These are phyloP conservation scores for Mycena rosella DNA, from an alignment of 768 basidiomycete genomes.

Conservation along the genomic window DNA sequence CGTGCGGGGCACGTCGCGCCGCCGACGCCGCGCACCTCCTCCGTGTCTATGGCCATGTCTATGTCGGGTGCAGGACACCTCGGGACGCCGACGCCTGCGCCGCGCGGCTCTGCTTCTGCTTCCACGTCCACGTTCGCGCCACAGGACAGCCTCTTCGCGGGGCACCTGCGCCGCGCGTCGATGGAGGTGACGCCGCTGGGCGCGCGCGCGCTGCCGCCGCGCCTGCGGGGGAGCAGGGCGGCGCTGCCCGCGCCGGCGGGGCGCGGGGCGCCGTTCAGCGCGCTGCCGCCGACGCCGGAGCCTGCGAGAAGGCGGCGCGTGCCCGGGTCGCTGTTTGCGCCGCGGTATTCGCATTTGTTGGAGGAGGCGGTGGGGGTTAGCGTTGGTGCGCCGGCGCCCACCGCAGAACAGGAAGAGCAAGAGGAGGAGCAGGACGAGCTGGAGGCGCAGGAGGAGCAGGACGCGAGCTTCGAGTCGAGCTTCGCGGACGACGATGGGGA, in stretches of 20 bases:
- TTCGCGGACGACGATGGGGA: conserved; percentile 22
- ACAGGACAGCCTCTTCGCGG: conserved; percentile 15
- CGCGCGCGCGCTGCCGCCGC: conserved; percentile 46
- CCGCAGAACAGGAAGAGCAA: not conserved
- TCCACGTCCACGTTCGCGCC: too few relatives aligned
- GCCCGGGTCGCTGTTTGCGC: conserved; percentile 61
- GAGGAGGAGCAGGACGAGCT: conserved; percentile 3
- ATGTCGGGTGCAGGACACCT: conserved; percentile 64
- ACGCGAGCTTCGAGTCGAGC: conserved; percentile 26
- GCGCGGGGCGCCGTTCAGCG: conserved; percentile 48
- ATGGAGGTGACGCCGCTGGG: conserved; percentile 64
- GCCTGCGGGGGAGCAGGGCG: conserved; percentile 32
- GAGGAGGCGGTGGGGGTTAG: conserved; percentile 64
- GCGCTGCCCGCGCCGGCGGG: conserved; percentile 38
- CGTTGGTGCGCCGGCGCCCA: not conserved
- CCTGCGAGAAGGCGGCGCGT: conserved; percentile 42
- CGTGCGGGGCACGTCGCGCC: conserved; percentile 66
- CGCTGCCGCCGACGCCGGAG: conserved; percentile 42
- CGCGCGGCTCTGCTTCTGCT: too few relatives aligned
- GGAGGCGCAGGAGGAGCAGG: conserved; percentile 19
- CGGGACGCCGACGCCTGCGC: conserved; percentile 53
- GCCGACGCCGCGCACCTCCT: not conserved
- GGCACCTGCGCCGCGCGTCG: conserved; percentile 34
- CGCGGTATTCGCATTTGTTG: conserved; percentile 69
- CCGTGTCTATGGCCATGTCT: too few relatives aligned